Evolutionary conservation across 2,329 filamentous ascomycete species (phyloP).

Genomic region (Gremmenia infestans): DNA sequence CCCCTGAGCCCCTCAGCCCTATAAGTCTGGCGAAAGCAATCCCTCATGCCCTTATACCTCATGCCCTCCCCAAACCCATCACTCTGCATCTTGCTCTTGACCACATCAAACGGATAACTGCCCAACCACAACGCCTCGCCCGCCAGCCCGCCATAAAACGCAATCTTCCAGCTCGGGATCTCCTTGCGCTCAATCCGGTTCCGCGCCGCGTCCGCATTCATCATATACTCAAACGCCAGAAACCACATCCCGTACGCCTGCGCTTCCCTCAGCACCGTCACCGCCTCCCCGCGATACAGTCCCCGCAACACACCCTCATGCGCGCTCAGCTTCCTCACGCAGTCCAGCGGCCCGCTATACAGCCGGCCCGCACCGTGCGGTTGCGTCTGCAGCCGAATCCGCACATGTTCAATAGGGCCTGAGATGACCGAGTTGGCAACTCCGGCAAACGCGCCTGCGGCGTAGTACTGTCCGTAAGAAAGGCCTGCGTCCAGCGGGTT

Average conservation of each 20-base stretch:
- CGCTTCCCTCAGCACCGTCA: conserved; percentile 84
- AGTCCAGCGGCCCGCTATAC: conserved; percentile 83
- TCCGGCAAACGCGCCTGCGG: conserved; percentile 86
- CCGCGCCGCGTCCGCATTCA: conserved; percentile 80
- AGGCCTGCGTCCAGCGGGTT: conserved; percentile 41
- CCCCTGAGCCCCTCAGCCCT: conserved; percentile 69
- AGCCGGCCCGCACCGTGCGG: conserved; percentile 76
- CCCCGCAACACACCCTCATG: conserved; percentile 64
- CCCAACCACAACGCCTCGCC: conserved; percentile 90
- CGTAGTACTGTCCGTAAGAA: conserved; percentile 82
- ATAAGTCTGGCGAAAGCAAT: conserved; percentile 84
- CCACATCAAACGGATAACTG: conserved; percentile 92
- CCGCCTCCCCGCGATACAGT: conserved; percentile 80
- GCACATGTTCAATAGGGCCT: conserved; percentile 91
- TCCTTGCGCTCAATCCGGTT: conserved; percentile 72
- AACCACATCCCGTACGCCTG: conserved; percentile 98
- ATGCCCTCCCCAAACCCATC: conserved; percentile 75
- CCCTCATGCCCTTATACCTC: conserved; percentile 76
- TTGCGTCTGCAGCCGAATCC: conserved; percentile 93
- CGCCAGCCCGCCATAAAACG: conserved; percentile 85
- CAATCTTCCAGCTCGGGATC: conserved; percentile 79
- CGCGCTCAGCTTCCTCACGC: conserved; percentile 74
- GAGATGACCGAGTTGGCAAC: conserved; percentile 85
- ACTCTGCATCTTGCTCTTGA: conserved; percentile 99
- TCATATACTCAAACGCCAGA: conserved; percentile 88